Conservation (phyloP, 1,284 basidiomycete species). For the Gomphus bonarii region DNA sequence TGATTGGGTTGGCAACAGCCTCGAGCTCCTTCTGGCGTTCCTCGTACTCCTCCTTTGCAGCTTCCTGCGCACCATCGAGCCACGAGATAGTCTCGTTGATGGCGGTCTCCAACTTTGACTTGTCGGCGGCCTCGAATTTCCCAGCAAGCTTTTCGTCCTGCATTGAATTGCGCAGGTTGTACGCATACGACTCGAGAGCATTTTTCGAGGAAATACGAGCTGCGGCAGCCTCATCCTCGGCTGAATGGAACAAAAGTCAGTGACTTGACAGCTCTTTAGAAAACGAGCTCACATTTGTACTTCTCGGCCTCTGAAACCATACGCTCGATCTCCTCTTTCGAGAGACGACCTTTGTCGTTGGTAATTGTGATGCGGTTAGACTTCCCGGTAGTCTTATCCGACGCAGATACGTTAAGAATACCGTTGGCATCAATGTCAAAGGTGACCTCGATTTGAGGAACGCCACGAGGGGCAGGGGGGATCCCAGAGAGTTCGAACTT, state of each 20-base stretch:
- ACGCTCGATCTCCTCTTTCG: conserved; percentile 97
- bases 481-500: conserved; percentile 99
- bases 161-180: conserved; percentile 92
- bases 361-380: conserved; percentile 95
- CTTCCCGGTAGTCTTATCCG: conserved; percentile 98
- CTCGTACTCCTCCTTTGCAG: conserved; percentile 93
- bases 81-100: conserved; percentile 83
- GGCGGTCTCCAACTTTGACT: conserved; percentile 74
- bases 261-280: background rate
- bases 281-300: conserved; percentile 59
- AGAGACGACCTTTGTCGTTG: conserved; percentile 97
- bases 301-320: conserved; percentile 94
- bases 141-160: conserved; percentile 75
- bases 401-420: conserved; percentile 93
- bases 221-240: conserved; percentile 75
- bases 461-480: conserved; percentile 96
- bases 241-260: conserved; percentile 26
- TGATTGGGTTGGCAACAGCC: conserved; percentile 84
- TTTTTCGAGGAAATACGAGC: conserved; percentile 85
- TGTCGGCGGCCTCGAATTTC: conserved; percentile 88
- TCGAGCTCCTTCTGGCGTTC: conserved; percentile 95
- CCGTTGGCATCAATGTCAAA: conserved; percentile 99
- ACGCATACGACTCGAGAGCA: conserved; percentile 85
- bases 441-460: conserved; percentile 96
- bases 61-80: conserved; percentile 88